Percentiles rank a stretch among this genome's conserved stretches.
phyloP scores from a whole-genome alignment of 768 basidiomycete species.

The Lanmaoa pseudosensibilis region DNA sequence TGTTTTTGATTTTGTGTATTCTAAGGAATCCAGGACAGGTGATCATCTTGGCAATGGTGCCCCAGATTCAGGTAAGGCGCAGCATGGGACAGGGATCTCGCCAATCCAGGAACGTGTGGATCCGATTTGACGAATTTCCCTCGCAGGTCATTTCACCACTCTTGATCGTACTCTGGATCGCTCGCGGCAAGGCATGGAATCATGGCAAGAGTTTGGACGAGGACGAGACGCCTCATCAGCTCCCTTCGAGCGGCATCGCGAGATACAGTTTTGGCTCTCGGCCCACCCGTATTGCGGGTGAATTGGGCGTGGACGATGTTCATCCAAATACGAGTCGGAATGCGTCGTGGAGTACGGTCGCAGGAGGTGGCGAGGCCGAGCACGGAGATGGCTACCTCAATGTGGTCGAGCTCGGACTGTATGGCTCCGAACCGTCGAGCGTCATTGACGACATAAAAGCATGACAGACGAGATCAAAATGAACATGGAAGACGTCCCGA shows the following conservation, averaged over 20 bases:
- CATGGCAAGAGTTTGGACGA: not conserved
- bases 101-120: not conserved
- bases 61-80: slow-evolving; percentile 22
- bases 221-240: not conserved
- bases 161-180: slow-evolving; percentile 27
- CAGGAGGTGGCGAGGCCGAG: not conserved
- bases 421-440: slow-evolving; percentile 2
- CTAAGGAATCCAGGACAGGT: slow-evolving; percentile 15
- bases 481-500: not conserved
- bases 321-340: not conserved
- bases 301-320: not conserved
- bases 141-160: slow-evolving; percentile 26
- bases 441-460: slow-evolving; percentile 1
- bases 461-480: not conserved
- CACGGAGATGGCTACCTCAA: not conserved
- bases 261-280: slow-evolving; percentile 13
- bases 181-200: slow-evolving; percentile 23
- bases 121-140: not conserved
- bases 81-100: not conserved
- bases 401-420: slow-evolving; percentile 15
- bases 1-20: slow-evolving; percentile 23
- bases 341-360: slow-evolving; percentile 15
- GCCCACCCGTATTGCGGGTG: not conserved
- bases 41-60: slow-evolving; percentile 24
- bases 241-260: not conserved